Conservation (phyloP, 2,329 filamentous ascomycete species). For the Claviceps africana region DNA sequence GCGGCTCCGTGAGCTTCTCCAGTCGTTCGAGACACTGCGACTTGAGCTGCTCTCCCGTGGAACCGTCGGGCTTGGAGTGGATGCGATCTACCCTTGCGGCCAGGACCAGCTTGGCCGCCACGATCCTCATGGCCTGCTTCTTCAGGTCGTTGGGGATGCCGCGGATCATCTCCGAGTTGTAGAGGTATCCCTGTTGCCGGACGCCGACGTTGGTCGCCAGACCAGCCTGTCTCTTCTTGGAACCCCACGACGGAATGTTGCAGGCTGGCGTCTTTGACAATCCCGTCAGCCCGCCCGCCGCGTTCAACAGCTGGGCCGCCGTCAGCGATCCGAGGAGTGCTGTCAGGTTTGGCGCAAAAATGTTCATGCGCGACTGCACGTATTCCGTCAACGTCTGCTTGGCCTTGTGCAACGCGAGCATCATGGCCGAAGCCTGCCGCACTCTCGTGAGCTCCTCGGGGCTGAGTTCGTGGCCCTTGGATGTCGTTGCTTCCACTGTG, state of each 20-base stretch:
- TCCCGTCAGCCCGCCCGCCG: slow-evolving; percentile 74
- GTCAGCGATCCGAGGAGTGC: slow-evolving; percentile 82
- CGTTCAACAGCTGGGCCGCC: slow-evolving; percentile 91
- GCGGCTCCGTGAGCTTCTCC: slow-evolving; percentile 84
- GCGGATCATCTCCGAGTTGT: slow-evolving; percentile 78
- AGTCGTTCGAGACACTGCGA: slow-evolving; percentile 72
- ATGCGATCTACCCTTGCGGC: slow-evolving; percentile 82
- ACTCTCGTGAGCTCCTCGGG: slow-evolving; percentile 63
- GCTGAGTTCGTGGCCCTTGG: slow-evolving; percentile 64
- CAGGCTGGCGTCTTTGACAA: slow-evolving; percentile 87
- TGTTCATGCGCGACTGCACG: slow-evolving; percentile 90
- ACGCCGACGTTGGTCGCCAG: slow-evolving; percentile 87
- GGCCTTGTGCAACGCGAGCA: slow-evolving; percentile 72
- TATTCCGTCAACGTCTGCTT: slow-evolving; percentile 83
- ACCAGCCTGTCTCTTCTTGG: slow-evolving; percentile 71
- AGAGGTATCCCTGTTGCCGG: slow-evolving; percentile 84
- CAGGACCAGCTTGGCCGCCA: slow-evolving; percentile 85
- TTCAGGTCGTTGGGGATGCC: slow-evolving; percentile 76
- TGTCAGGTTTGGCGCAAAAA: slow-evolving; percentile 90
- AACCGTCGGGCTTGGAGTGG: slow-evolving; percentile 68
- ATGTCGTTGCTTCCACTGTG: slow-evolving; percentile 84
- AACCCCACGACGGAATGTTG: slow-evolving; percentile 82
- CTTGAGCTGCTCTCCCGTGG: slow-evolving; percentile 68
- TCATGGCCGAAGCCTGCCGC: slow-evolving; percentile 70
- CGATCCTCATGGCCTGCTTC: slow-evolving; percentile 87